Conservation (phyloP, 2,329 filamentous ascomycete genomes). For the Zymoseptoria brevis region DNA sequence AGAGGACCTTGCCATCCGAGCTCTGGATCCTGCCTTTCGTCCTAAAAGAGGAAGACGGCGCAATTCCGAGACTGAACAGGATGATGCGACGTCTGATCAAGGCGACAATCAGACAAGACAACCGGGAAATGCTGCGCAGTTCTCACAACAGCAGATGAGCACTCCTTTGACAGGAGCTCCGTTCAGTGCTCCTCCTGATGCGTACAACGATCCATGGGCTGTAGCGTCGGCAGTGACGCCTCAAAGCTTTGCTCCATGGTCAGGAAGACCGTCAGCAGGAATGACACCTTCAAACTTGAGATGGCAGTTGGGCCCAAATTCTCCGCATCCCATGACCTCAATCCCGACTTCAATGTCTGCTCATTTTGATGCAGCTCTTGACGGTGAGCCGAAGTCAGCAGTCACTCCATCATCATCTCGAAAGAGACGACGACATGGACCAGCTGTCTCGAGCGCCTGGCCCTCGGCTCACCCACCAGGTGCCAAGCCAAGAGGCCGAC, state of each 20-base stretch:
- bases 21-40: slow-evolving; percentile 67
- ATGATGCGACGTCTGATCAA: slow-evolving; percentile 16
- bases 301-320: slow-evolving; percentile 25
- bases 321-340: slow-evolving; percentile 69
- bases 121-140: slow-evolving; percentile 4
- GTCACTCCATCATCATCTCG: slow-evolving; percentile 53
- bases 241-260: slow-evolving; percentile 29
- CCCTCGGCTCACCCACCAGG: slow-evolving; percentile 54
- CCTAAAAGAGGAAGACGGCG: slow-evolving; percentile 53
- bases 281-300: slow-evolving; percentile 32
- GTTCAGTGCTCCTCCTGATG: slow-evolving; percentile 48
- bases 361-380: slow-evolving; percentile 40
- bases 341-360: slow-evolving; percentile 50
- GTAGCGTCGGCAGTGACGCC: slow-evolving; percentile 32
- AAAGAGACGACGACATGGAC: slow-evolving; percentile 63
- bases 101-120: slow-evolving; percentile 15
- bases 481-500: slow-evolving; percentile 70
- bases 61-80: slow-evolving; percentile 26
- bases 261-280: slow-evolving; percentile 30
- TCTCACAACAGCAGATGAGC: slow-evolving; percentile 20
- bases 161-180: slow-evolving; percentile 46
- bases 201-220: slow-evolving; percentile 47
- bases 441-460: slow-evolving; percentile 88
- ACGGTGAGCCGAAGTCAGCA: slow-evolving; percentile 61
- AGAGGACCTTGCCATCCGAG: slow-evolving; percentile 80